Evolutionary conservation across 306 rosid genomes (phyloP).

Genomic region (Cucurbita ficifolia): DNA sequence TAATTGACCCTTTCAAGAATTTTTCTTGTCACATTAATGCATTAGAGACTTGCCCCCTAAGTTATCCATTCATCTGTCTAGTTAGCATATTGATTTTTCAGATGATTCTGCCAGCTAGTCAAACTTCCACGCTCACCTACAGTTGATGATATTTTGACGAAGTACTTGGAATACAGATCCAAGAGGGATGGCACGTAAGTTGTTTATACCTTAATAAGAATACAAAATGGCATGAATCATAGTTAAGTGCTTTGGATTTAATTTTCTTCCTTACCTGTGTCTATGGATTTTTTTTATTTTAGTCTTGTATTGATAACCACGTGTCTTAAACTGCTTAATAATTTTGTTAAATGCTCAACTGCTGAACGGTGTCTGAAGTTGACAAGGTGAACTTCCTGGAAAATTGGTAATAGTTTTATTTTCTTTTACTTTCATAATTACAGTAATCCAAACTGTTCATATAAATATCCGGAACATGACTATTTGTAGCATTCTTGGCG

Average conservation of each 20-base stretch:
- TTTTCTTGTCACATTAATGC: background rate
- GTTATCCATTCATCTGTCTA: conserved; percentile 6
- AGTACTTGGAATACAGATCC: conserved; percentile 74
- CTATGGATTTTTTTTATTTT: background rate
- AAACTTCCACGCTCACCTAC: conserved; percentile 97
- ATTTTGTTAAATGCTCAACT: background rate
- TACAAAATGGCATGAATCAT: background rate
- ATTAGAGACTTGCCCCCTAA: background rate
- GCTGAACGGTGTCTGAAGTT: background rate
- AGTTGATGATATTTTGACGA: conserved; percentile 75
- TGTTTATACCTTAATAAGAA: background rate
- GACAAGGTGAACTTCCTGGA: background rate
- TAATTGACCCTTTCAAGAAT: background rate
- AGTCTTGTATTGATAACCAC: background rate
- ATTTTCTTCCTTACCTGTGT: background rate
- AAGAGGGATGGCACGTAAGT: conserved; percentile 89
- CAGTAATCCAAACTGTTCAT: background rate
- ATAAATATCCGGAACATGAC: background rate
- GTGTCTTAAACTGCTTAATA: background rate
- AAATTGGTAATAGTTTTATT: background rate
- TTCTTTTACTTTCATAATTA: background rate
- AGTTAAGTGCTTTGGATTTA: background rate
- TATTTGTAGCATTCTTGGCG: background rate
- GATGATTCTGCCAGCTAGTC: conserved; percentile 50
- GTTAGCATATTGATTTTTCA: conserved; percentile 8